Evolutionary conservation across 441 rosid species (phyloP).

Genomic region (Raphanus hybrid): DNA sequence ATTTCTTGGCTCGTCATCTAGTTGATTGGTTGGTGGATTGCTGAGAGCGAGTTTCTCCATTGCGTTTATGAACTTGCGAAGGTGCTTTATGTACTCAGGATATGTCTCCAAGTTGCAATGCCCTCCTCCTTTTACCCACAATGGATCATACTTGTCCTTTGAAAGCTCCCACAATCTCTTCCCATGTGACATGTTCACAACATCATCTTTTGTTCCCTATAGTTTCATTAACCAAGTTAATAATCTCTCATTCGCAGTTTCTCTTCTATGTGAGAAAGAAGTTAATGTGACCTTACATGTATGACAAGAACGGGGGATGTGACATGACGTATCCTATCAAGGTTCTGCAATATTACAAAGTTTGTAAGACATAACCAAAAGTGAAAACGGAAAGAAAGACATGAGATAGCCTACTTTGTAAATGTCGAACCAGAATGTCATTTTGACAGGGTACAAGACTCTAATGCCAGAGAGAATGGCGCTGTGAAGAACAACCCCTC

Average conservation of each 20-base stretch:
- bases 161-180: conserved; percentile 70
- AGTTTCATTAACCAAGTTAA: conserved; percentile 1
- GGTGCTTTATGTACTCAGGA: conserved; percentile 66
- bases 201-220: conserved; percentile 67
- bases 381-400: neutral
- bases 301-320: conserved; percentile 84
- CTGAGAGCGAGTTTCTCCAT: conserved; percentile 56
- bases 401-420: conserved; percentile 59
- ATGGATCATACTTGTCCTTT: conserved; percentile 64
- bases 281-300: conserved; percentile 63
- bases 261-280: too few relatives aligned
- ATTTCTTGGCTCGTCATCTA: conserved; percentile 49
- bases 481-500: conserved; percentile 86
- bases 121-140: conserved; percentile 75
- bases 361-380: conserved; percentile 14
- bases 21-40: conserved; percentile 48
- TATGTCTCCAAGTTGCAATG: conserved; percentile 74
- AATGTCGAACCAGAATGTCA: conserved; percentile 90
- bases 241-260: neutral
- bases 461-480: conserved; percentile 93
- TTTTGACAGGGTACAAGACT: conserved; percentile 82
- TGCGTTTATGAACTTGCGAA: conserved; percentile 57
- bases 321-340: conserved; percentile 83
- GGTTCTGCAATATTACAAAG: conserved; percentile 61
- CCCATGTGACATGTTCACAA: conserved; percentile 65